Conservation (phyloP, 2,329 filamentous ascomycete species). For the Clonostachys byssicola region DNA sequence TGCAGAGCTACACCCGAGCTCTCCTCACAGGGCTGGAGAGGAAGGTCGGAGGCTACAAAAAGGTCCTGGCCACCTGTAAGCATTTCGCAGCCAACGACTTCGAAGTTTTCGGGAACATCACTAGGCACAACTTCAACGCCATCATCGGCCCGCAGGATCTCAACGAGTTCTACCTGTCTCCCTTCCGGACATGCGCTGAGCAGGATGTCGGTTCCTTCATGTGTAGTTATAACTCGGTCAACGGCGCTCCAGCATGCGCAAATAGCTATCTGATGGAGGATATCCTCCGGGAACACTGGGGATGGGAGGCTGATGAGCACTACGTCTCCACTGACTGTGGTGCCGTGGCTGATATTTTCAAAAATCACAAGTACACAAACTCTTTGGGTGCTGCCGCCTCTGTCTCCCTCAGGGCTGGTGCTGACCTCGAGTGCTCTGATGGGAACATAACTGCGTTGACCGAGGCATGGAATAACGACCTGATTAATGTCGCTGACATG, state of each 20-base stretch:
- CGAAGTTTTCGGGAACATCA: slow-evolving; percentile 29
- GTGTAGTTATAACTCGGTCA: slow-evolving; percentile 60
- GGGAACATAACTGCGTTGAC: slow-evolving; percentile 3
- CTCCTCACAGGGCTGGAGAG: slow-evolving; percentile 31
- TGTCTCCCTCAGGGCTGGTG: slow-evolving; percentile 25
- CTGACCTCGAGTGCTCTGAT: slow-evolving; percentile 16
- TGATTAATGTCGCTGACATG: slow-evolving; percentile 17
- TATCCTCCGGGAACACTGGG: slow-evolving; percentile 62
- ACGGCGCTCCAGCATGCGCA: slow-evolving; percentile 62
- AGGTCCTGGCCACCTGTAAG: slow-evolving; percentile 51
- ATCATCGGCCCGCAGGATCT: slow-evolving; percentile 56
- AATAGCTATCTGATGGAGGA: slow-evolving; percentile 58
- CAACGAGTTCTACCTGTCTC: slow-evolving; percentile 61
- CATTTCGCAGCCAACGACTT: slow-evolving; percentile 54
- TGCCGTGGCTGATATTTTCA: slow-evolving; percentile 53
- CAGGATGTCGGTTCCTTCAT: slow-evolving; percentile 54
- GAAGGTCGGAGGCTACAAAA: slow-evolving; percentile 43
- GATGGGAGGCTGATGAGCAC: slow-evolving; percentile 55
- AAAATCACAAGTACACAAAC: slow-evolving; percentile 30
- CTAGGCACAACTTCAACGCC: slow-evolving; percentile 48
- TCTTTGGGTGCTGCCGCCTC: slow-evolving; percentile 25
- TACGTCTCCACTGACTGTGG: slow-evolving; percentile 65
- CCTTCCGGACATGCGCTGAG: slow-evolving; percentile 60
- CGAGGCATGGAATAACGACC: slow-evolving; percentile 20
- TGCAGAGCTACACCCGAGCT: slow-evolving; percentile 37